Evolutionary conservation across 2,329 filamentous ascomycete species (phyloP), one percentile per base, ranked within the genome.

Genomic region (Cercospora zeae-maydis): DNA sequence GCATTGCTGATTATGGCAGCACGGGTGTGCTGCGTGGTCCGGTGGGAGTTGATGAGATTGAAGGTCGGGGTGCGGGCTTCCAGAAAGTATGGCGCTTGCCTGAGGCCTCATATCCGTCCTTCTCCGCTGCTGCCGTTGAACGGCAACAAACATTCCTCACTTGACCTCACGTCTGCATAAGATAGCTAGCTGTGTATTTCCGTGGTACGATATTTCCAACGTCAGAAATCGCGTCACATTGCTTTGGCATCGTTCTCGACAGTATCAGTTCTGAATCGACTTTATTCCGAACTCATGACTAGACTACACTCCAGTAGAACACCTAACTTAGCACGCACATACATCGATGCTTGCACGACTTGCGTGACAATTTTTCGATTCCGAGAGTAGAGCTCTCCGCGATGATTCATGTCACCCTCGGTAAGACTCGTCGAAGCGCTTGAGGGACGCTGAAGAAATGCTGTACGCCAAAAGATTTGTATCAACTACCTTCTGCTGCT

Each of bases 1-100:
- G 71, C 71, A 73, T 73, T 47, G 52, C 58, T 64, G 47, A 39
- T 34, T 34, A 55, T 52, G 30, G 21, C 34, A 57, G 54, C 54
- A 30, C 24, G n/a, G 7, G 1, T 45, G 33, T 57, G 36, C 36
- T 55, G 51, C 19, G 59, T 52, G 21, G 3, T 24, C n/a, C 9
- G 42, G 42, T 51, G 57, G 16, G 19, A 8, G 57, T 39, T 7
- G 33, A 30, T 51, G 30, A 9, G 37, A 55, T 30, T 27, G 47
- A 61, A 61, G 56, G 59, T 47, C 36, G 27, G 30, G 45, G 53
- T 47, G 24, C 16, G 3, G 24, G 34, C 49, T 52, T 52, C 49
- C 8, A 4, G 49, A 47, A 27, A 14, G 49, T 8, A 7, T 2
- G 1, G 4, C 19, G n/a, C n/a, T 33, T 45, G 49, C 49, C 49